Base-by-base conservation (phyloP, 2,329 filamentous ascomycete species). In the Colletotrichum orchidophilum region DNA sequence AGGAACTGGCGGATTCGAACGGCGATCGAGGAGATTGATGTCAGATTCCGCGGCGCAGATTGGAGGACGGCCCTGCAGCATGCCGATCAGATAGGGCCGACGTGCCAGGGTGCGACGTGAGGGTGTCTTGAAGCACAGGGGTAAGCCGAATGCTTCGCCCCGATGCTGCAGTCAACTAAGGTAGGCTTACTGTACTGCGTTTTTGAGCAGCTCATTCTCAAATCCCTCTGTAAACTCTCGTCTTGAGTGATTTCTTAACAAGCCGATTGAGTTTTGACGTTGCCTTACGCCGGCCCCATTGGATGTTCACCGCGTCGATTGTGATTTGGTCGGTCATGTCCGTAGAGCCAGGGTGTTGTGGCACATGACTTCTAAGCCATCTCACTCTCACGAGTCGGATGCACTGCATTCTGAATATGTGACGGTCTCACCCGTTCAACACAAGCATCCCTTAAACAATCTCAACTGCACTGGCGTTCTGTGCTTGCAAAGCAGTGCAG, bases 131-230 rank as follows among this genome's bases (percentile, higher is more conserved):
- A 12, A 21, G 42, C 42, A n/a, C 58, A 68, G 33, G 58, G 53
- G 64, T 53, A 18, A 29, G 58, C 58, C 26, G 26, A 61, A 62
- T 63, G 13, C 53, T 68, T 68, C 53, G 53, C 58, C 52, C 58
- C 64, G 13, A 42, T 27, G 31, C 29, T 26, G 64, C 46, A 58
- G 58, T 68, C 29, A 46, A 35, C n/a, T n/a, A 29, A 58, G 64
- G 64, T 42, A 58, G 64, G 64, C 52, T 63, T 33, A 63, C 53
- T 57, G 26, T 26, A 27, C 21, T 31, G 2, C 18, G 31, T 26
- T 1, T 7, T 52, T 11, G 15, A 12, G 21, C 5, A 35, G 12
- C 3, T 11, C 7, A 5, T 60, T 60, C 29, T 12, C 5, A 5
- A 26, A 18, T 18, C 8, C 18, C 15, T 13, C 24, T 29, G 42